phyloP scores from a whole-genome alignment of 495 filamentous ascomycete species.

The Penicillium ucsense region DNA sequence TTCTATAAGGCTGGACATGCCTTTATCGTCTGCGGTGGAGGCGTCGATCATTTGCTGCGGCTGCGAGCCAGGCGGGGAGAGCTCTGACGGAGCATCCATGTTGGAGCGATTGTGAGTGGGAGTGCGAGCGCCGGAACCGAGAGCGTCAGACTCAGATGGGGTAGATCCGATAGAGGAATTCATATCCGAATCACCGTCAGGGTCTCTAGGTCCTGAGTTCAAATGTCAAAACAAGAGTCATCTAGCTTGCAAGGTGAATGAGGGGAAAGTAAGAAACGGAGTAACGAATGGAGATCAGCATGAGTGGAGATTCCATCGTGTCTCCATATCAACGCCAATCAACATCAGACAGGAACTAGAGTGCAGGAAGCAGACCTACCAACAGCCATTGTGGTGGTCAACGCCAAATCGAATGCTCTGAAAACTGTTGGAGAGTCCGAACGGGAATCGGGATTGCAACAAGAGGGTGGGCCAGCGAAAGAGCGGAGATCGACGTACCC shows the following conservation, averaged over 20 bases:
- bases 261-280: neutral
- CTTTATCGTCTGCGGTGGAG: neutral
- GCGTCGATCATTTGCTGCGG: constrained; percentile 14
- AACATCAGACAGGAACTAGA: no score
- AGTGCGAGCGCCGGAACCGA: constrained; percentile 24
- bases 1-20: neutral
- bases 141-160: constrained; percentile 23
- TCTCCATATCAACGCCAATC: no score
- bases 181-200: constrained; percentile 51
- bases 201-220: constrained; percentile 24
- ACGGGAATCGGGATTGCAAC: neutral
- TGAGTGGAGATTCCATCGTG: neutral
- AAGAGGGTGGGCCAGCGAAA: neutral
- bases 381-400: constrained; percentile 10
- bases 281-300: neutral
- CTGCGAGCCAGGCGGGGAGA: constrained; percentile 49
- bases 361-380: constrained; percentile 7
- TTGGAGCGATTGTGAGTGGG: constrained; percentile 19
- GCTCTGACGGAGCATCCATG: constrained; percentile 24
- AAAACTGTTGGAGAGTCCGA: no score
- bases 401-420: neutral
- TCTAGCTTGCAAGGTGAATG: neutral
- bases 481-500: constrained; percentile 10
- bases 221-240: neutral
- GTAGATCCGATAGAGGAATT: constrained; percentile 39